A percentile compares a stretch with the other conserved stretches of the same genome.
These are phyloP conservation scores for Nemania diffusa DNA, from an alignment of 2,329 filamentous ascomycete species.

Conservation along the genomic window DNA sequence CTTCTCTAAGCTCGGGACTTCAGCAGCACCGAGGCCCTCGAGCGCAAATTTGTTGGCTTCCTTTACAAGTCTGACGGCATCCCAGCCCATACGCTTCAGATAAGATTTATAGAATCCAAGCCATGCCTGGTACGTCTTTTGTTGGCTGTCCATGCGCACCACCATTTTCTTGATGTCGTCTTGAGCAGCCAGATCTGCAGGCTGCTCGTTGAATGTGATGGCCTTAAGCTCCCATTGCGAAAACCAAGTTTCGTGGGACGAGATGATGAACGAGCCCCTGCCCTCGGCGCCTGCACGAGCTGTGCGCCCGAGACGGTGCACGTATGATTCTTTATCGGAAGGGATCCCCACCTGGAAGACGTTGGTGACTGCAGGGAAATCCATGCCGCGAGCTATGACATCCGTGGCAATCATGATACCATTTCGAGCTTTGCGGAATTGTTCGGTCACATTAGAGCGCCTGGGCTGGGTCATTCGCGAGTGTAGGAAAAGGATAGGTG, in stretches of 20 bases:
- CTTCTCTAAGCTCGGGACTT: constrained; percentile 60
- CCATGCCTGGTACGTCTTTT: constrained; percentile 66
- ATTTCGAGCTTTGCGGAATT: constrained; percentile 63
- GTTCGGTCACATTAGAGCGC: constrained; percentile 69
- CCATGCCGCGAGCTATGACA: constrained; percentile 77
- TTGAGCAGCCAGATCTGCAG: constrained; percentile 57
- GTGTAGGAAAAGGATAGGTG: constrained; percentile 59
- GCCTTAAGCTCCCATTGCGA: constrained; percentile 61
- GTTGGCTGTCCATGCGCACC: constrained; percentile 55
- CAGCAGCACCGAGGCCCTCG: constrained; percentile 58
- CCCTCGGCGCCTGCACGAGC: constrained; percentile 72
- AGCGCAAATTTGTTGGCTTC: constrained; percentile 63
- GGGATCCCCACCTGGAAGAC: constrained; percentile 73
- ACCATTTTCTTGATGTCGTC: constrained; percentile 54
- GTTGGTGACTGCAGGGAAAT: constrained; percentile 75
- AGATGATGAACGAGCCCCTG: constrained; percentile 69
- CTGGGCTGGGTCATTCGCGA: constrained; percentile 62
- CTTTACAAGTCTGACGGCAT: constrained; percentile 54
- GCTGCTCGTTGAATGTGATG: constrained; percentile 62
- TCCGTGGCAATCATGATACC: constrained; percentile 74
- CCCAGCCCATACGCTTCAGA: constrained; percentile 55
- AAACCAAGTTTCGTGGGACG: constrained; percentile 63
- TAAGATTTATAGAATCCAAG: constrained; percentile 65
- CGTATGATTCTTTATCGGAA: constrained; percentile 69
- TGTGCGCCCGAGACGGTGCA: constrained; percentile 75